Percentiles rank a stretch among this genome's conserved stretches.
Conservation (phyloP, 495 filamentous ascomycete species). For the Penicillium waksmanii region DNA sequence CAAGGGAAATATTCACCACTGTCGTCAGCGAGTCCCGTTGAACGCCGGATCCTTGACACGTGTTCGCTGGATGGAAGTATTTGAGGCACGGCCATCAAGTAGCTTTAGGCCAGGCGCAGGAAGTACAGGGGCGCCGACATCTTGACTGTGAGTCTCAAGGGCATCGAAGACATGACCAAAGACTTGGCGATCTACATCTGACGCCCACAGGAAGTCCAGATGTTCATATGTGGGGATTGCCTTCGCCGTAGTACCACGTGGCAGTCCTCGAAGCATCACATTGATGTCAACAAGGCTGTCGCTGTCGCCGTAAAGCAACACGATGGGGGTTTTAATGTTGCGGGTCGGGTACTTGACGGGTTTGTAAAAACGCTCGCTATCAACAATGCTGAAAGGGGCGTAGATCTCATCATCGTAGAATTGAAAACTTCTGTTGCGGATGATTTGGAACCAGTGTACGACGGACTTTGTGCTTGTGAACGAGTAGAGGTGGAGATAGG, state of each 20-base stretch:
- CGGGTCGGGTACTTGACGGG: constrained; percentile 94
- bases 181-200: constrained; percentile 80
- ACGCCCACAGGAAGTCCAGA: constrained; percentile 95
- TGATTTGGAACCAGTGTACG: constrained; percentile 99
- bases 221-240: constrained; percentile 92
- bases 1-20: background rate
- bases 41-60: constrained; percentile 4
- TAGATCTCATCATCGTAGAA: constrained; percentile 97
- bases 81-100: constrained; percentile 10
- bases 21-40: background rate
- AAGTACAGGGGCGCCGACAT: background rate
- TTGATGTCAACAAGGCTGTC: constrained; percentile 95
- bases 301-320: constrained; percentile 88
- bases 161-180: constrained; percentile 91
- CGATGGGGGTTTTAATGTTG: constrained; percentile 95
- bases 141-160: constrained; percentile 62
- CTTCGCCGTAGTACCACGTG: constrained; percentile 78
- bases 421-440: constrained; percentile 91
- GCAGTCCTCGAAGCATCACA: constrained; percentile 87
- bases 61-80: constrained; percentile 12
- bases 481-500: constrained; percentile 95
- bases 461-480: constrained; percentile 95
- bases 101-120: constrained; percentile 5
- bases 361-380: constrained; percentile 72
- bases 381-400: constrained; percentile 59